phyloP scores from a whole-genome alignment of 352 stramenopile species.

The Phytopythium chamaehyphon region DNA sequence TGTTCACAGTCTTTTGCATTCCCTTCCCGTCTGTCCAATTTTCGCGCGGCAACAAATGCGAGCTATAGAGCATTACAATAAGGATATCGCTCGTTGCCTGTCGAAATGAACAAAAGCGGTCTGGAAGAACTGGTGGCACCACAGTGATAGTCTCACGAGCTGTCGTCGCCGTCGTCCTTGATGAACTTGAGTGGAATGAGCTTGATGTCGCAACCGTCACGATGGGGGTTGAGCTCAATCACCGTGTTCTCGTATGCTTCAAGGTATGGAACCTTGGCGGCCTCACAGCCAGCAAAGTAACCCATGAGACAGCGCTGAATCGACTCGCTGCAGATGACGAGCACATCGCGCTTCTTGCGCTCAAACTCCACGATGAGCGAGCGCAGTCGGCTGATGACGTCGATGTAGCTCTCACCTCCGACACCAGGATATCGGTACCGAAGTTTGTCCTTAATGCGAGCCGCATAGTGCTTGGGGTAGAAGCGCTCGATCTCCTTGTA shows the following conservation, averaged over 20 bases:
- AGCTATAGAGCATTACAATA: too few relatives aligned
- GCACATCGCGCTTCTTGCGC: conserved; percentile 84
- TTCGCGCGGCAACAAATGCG: too few relatives aligned
- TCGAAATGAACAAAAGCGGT: too few relatives aligned
- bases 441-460: conserved; percentile 88
- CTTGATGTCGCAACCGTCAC: conserved; percentile 83
- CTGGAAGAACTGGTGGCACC: not conserved
- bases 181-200: conserved; percentile 68
- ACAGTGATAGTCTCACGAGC: not conserved
- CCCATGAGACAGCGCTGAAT: conserved; percentile 75
- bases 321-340: conserved; percentile 84
- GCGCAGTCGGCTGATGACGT: conserved; percentile 90
- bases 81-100: too few relatives aligned
- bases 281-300: conserved; percentile 76
- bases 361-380: conserved; percentile 93
- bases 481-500: conserved; percentile 78
- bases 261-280: conserved; percentile 66
- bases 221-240: conserved; percentile 77
- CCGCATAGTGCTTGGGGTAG: conserved; percentile 86
- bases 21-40: too few relatives aligned
- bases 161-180: conserved; percentile 11
- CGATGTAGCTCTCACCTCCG: conserved; percentile 91
- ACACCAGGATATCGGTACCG: conserved; percentile 88
- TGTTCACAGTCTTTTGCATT: too few relatives aligned
- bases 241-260: conserved; percentile 67